Percentiles rank a stretch among this genome's conserved stretches.
phyloP scores from a whole-genome alignment of 352 stramenopile genomes.

The Globisporangium paddicum region DNA sequence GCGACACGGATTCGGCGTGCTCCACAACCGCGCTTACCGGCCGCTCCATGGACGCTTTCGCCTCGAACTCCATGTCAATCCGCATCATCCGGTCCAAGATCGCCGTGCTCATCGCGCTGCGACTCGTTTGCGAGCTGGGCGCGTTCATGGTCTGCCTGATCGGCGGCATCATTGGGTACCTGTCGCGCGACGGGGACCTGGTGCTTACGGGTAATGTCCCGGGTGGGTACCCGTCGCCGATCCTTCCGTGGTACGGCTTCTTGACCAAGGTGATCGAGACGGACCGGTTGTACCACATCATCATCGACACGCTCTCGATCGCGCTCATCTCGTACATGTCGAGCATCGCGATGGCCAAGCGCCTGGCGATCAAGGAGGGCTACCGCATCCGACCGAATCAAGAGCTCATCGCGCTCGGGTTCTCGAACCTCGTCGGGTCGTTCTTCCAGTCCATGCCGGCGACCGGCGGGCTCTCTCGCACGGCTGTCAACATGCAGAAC shows the following conservation, averaged over 20 bases:
- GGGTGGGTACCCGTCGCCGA: conserved; percentile 51
- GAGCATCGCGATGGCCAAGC: conserved; percentile 86
- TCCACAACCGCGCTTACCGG: conserved; percentile 44
- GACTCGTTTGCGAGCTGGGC: conserved; percentile 49
- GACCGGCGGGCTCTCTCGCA: conserved; percentile 87
- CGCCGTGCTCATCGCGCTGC: conserved; percentile 32
- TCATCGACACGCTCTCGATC: conserved; percentile 70
- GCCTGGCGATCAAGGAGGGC: conserved; percentile 72
- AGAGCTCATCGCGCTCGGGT: conserved; percentile 84
- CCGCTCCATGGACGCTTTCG: conserved; percentile 21
- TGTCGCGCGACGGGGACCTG: conserved; percentile 40
- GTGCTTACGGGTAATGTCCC: conserved; percentile 69
- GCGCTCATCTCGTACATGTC: conserved; percentile 89
- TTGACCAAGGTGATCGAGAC: conserved; percentile 36
- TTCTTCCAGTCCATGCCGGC: conserved; percentile 86
- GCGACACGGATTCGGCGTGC: conserved; percentile 39
- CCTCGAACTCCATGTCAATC: conserved; percentile 28
- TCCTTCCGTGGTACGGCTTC: conserved; percentile 50
- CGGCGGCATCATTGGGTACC: conserved; percentile 48
- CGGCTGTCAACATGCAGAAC: conserved; percentile 88
- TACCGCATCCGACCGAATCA: conserved; percentile 67
- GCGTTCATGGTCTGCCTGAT: conserved; percentile 71
- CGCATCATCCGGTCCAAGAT: conserved; percentile 45
- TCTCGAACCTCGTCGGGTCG: conserved; percentile 81
- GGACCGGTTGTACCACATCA: conserved; percentile 48